Evolutionary conservation across 2,329 filamentous ascomycete genomes (phyloP).

Genomic region (Scolecobasidium constrictum): DNA sequence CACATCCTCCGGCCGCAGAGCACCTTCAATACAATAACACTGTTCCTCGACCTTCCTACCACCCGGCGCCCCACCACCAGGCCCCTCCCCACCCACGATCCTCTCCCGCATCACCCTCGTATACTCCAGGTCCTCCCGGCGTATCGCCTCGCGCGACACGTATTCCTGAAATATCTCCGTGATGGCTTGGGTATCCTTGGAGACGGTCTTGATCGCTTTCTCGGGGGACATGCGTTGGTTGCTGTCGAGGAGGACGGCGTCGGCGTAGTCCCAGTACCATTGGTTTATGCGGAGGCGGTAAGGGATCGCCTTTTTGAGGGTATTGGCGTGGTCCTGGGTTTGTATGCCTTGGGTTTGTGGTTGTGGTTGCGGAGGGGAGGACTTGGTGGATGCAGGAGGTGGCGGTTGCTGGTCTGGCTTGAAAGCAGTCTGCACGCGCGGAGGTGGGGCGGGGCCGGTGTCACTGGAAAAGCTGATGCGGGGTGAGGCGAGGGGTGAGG

Average conservation of each 20-base stretch:
- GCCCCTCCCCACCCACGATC: not conserved
- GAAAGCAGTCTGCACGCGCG: not conserved
- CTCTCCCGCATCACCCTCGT: constrained; percentile 2
- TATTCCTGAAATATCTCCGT: constrained; percentile 9
- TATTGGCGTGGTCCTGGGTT: not conserved
- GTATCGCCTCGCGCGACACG: constrained; percentile 5
- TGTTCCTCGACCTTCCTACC: not conserved
- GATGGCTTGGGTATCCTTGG: not conserved
- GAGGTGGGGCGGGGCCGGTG: not conserved
- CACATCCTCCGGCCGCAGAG: not conserved
- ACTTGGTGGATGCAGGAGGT: not conserved
- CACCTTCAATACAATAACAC: constrained; percentile 6
- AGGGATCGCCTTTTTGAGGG: constrained; percentile 2
- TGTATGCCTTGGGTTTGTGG: not conserved
- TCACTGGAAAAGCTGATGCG: not conserved
- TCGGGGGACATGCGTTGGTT: constrained; percentile 2
- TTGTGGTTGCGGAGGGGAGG: constrained; percentile 1
- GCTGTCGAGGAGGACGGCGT: not conserved
- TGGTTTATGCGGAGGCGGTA: constrained; percentile 8
- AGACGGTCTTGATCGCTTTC: not conserved
- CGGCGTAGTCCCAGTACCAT: constrained; percentile 9
- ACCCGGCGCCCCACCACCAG: too few species aligned
- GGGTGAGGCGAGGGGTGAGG: constrained; percentile 3
- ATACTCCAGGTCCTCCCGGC: constrained; percentile 6
- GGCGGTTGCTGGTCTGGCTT: not conserved